These are phyloP conservation scores for Xylaria sp. DNA, from an alignment of 2,329 filamentous ascomycete species.

Conservation along the genomic window DNA sequence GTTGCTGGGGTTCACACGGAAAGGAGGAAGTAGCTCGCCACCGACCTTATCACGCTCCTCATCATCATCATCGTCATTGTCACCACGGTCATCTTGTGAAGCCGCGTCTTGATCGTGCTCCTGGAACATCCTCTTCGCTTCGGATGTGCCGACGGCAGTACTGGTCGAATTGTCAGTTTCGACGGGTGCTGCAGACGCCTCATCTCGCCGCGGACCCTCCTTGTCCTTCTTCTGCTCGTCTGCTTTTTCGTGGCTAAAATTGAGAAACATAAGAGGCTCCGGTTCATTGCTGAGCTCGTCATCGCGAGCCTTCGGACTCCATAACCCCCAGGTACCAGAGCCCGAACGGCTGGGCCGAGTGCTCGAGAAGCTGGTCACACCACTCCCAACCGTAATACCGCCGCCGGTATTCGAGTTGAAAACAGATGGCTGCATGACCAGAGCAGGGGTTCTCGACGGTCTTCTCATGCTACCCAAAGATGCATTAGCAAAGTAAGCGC, in stretches of 20 bases:
- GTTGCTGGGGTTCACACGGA: conserved; percentile 26
- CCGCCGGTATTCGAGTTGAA: conserved; percentile 32
- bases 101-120: background rate
- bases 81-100: background rate
- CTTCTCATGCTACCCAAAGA: conserved; percentile 35
- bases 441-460: conserved; percentile 21
- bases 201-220: conserved; percentile 21
- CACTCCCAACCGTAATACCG: conserved; percentile 39
- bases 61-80: conserved; percentile 6
- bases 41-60: conserved; percentile 29
- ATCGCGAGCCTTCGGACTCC: conserved; percentile 40
- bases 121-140: background rate
- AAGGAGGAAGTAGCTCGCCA: conserved; percentile 18
- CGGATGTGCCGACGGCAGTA: background rate
- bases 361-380: conserved; percentile 21
- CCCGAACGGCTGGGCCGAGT: conserved; percentile 38
- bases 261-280: conserved; percentile 41
- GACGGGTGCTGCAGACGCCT: background rate
- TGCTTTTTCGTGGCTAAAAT: conserved; percentile 42
- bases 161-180: background rate
- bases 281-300: conserved; percentile 23
- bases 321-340: conserved; percentile 32
- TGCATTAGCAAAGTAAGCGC: conserved; percentile 43
- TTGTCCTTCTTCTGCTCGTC: conserved; percentile 22
- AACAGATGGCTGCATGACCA: conserved; percentile 24